Base-by-base conservation (phyloP, 257 asterid species). In the Datura wrightii region DNA sequence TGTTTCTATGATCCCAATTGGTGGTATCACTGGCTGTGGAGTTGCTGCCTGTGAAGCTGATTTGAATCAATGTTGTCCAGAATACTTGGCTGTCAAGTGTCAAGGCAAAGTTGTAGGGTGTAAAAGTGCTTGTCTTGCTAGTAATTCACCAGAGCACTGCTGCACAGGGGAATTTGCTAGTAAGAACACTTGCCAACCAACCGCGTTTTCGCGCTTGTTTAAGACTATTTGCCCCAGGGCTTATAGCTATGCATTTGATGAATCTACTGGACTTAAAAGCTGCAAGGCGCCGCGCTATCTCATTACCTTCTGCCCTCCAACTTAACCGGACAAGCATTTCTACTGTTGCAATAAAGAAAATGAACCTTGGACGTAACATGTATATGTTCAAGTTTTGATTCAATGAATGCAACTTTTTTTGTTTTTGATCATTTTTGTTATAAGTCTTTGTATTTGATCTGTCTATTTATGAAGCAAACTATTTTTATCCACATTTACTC, bases 41-140 rank as follows among this genome's bases (percentile, higher is more conserved):
- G 89, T 90, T 82, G 97, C 97, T 19, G 97, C 92, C 8, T 94
- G 98, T 72, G 94, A 91, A 92, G 87, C 90, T 52, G 92, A 94
- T 79, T 66, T 94, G 91, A 94, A 94, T 44, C 79, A 2, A 15
- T 84, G 82, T 13, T 94, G 97, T 78, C 97, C 97, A n/a, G 88
- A 81, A 13, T 86, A 58, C 42, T 79, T 94, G 91, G 93, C 63
- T 79, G 89, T 90, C 76, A 41, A 85, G 85, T 24, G 82, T 48
- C 90, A 66, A 15, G 93, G 92, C 19, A 83, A 72, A 84, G 93
- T 87, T 79, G 95, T 94, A 82, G 98, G 89, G 48, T 94, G 97
- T 79, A 89, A 88, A 91, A 94, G 96, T 76, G 95, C 91, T 8
- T 94, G 96, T 62, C 37, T 94, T 87, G 97, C 94, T 0, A 86